Base-by-base conservation (phyloP, 768 basidiomycete genomes). In the Auricularia auricula-judae region DNA sequence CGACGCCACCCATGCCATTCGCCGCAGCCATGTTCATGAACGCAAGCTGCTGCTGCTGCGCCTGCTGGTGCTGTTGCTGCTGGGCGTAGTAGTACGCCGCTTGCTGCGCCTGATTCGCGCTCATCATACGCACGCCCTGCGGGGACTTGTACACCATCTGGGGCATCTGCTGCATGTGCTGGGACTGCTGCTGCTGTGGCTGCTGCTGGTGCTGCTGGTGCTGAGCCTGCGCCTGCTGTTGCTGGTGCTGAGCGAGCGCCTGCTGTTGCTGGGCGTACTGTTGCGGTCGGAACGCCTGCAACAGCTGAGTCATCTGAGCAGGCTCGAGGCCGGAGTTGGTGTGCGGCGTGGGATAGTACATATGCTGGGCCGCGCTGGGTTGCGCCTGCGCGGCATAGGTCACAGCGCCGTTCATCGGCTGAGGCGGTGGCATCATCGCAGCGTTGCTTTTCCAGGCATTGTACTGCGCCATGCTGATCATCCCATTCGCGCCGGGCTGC, bases 251-350 rank as follows among this genome's bases (percentile, higher is more conserved):
- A 11, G 69, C 68, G 56, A 71, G 74, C 56, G 72, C 71, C 10
- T 71, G 72, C 51, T 64, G 61, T 54, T 74, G 67, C 70, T 73
- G 72, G 42, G 75, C 73, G 43, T 75, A 75, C 39, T 70, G 68
- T 58, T 70, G 39, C 10, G 65, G 39, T 1, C 39, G 39, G 56
- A 35, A 21, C 5, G 35, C 36, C n/a, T 29, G 29, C 53, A 35
- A 35, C 36, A 39, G 23, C 56, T 59, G 56, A 1, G 5, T 14
- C 56, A 59, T 59, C 56, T 59, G 56, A 5, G 21, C 23, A 21
- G 56, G 7, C 7, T 59, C 56, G 56, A 59, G 56, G 5, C 23
- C 5, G 11, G 53, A 18, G 53, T 54, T 54, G 11, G 11, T 18
- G 39, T 42, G 39, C 39, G 39, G 12, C 39, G 39, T 42, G 39